Evolutionary conservation across 208 protist genomes (phyloP).

Genomic region (Crithidia bombi): DNA sequence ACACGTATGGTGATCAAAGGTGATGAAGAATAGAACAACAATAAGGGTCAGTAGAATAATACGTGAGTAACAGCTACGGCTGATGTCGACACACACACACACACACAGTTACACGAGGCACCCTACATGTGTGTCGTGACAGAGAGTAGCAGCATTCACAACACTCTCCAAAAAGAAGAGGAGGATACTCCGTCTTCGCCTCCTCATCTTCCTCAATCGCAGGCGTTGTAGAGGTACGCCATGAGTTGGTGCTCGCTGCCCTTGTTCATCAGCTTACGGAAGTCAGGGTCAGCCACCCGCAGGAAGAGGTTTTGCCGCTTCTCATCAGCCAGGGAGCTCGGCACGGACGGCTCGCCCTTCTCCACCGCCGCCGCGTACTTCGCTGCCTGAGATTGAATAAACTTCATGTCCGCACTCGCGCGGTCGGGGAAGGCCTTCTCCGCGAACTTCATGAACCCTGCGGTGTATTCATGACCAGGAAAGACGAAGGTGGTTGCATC

Average conservation of each 20-base stretch:
- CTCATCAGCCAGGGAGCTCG: conserved; percentile 83
- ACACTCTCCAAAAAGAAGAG: conserved; percentile 10
- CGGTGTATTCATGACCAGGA: conserved; percentile 92
- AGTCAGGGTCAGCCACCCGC: conserved; percentile 64
- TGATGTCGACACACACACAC: no score
- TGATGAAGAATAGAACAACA: no score
- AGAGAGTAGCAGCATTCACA: background rate
- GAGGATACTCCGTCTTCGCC: background rate
- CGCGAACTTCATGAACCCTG: conserved; percentile 78
- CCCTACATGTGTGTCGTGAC: no score
- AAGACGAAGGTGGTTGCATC: conserved; percentile 76
- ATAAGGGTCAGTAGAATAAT: no score
- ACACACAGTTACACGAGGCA: no score
- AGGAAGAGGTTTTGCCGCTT: conserved; percentile 89
- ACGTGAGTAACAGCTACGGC: no score
- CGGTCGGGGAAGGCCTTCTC: conserved; percentile 25
- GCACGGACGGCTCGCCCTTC: conserved; percentile 63
- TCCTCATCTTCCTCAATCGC: conserved; percentile 48
- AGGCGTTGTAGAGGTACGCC: conserved; percentile 83
- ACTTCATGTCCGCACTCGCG: conserved; percentile 43
- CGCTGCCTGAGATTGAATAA: conserved; percentile 52
- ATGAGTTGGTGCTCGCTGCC: conserved; percentile 54
- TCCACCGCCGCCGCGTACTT: conserved; percentile 54
- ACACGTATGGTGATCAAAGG: no score
- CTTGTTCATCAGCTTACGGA: conserved; percentile 51